Evolutionary conservation across 768 basidiomycete genomes (phyloP), one percentile per base, ranked within the genome.

Genomic region (Panaeolus cyanescens): DNA sequence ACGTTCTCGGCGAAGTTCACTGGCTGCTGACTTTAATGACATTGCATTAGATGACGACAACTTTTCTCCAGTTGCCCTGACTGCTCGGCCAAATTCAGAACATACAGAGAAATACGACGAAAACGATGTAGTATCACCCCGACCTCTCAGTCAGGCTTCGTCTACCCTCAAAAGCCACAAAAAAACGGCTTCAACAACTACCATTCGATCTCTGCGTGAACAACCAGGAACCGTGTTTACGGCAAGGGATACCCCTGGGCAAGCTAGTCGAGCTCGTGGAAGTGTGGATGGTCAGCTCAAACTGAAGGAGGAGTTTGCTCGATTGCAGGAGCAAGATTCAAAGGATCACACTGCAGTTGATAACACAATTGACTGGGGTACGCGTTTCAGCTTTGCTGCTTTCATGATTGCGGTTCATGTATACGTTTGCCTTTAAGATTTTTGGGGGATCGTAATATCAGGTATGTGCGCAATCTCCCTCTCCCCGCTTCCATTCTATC

Each of bases 391-490:
- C 32, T 56, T 33, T 30, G 28, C 32, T 40, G 36, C 25, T 60
- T 32, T 56, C 3, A 30, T 10, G 7, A 58, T 54, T 58, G 56
- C n/a, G 50, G 28, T 39, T 42, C 56, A 32, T 32, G n/a, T 31
- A 53, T 60, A 55, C 37, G 56, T 32, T 53, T 9, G 54, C 36
- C 40, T 56, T 45, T 59, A 66, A 95, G 93, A 91, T 66, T 97
- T 99, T 77, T 97, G 97, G 97, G 96, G 95, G 1, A 85, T 82
- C 9, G 96, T 99, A 2, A 90, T 98, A 71, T 92, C 91, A 65
- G 92, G 92, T 91, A 68, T 39, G 58, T 53, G n/a, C n/a, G n/a
- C n/a, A n/a, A n/a, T n/a, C n/a, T n/a, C n/a, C n/a, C n/a, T n/a
- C n/a, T n/a, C n/a, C n/a, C n/a, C n/a, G n/a, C n/a, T n/a, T n/a